Base-by-base conservation (phyloP, 1,139 yeast genomes). In the Geotrichum australiense region DNA sequence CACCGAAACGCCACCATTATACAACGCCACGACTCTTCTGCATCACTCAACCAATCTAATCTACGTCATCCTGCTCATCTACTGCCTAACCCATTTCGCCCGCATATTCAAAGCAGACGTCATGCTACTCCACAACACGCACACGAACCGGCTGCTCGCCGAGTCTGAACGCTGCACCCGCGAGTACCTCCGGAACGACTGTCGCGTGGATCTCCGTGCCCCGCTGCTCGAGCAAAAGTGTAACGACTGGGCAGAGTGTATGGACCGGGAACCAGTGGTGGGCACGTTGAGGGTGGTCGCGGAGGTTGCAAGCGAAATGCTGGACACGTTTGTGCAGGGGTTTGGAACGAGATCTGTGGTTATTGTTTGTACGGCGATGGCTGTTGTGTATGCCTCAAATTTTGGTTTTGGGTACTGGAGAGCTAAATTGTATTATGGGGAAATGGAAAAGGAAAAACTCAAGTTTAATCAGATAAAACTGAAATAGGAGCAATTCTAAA, bases 181-280 rank as follows among this genome's bases (percentile, higher is more conserved):
- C 31, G 80, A 83, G 49, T 89, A 76, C 59, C 57, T 73, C 24
- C 61, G 77, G 24, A 87, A 89, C 59, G 72, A 76, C 50, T 89
- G 98, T 57, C 59, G 67, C 11, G 58, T 62, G 1, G 65, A 55
- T 27, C 37, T 40, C 35, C 63, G 68, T 7, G 71, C 73, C 1
- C 95, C 94, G 1, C 85, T 85, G 0, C 62, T 87, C 20, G 83
- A 80, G 47, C 62, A 64, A n/a, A 68, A 74, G 20, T 89, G 98
- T 57, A 64, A 71, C 19, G 67, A 66, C 27, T 82, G 94, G 84
- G 80, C 75, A 49, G 73, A 69, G 46, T 89, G 97, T 59, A 45
- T 45, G 43, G 48, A 45, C 15, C 26, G 32, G 11, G 46, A 42
- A 36, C 42, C 42, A 8, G 27, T 39, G n/a, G 35, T 31, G 26